Evolutionary conservation across 106 monocot genomes (phyloP).

Genomic region (Dendrobium huoshanense): DNA sequence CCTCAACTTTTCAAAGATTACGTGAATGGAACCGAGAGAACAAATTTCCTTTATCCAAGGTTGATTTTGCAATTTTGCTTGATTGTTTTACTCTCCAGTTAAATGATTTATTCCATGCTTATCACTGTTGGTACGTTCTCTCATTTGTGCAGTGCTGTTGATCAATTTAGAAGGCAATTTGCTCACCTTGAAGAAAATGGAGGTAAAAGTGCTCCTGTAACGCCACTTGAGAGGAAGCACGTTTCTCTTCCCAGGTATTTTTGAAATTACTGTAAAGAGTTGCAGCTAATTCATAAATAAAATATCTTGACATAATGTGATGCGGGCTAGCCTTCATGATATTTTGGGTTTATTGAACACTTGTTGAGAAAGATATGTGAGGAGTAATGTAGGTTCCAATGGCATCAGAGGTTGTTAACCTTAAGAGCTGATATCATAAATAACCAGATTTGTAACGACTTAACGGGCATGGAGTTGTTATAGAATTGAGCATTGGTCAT

Average conservation of each 20-base stretch:
- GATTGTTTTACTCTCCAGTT: background rate
- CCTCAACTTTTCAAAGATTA: constrained; percentile 88
- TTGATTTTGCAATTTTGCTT: constrained; percentile 7
- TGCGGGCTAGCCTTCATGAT: background rate
- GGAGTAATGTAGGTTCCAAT: no score
- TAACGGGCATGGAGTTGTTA: no score
- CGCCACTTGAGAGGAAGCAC: constrained; percentile 73
- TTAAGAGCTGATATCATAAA: no score
- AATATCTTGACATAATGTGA: no score
- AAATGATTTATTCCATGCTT: background rate
- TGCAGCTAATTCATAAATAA: background rate
- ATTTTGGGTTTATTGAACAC: no score
- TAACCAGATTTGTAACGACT: no score
- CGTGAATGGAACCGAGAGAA: constrained; percentile 51
- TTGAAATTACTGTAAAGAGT: background rate
- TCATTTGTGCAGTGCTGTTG: constrained; percentile 57
- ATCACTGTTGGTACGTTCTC: background rate
- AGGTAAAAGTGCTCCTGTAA: constrained; percentile 55
- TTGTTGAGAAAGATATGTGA: no score
- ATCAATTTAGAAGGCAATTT: constrained; percentile 88
- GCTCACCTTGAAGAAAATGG: constrained; percentile 83
- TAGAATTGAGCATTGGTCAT: no score
- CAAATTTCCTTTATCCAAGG: constrained; percentile 87
- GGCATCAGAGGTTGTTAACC: no score
- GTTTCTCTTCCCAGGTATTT: constrained; percentile 84